These are phyloP conservation scores for Delphinella strobiligena DNA, from an alignment of 2,329 filamentous ascomycete genomes.

Conservation along the genomic window DNA sequence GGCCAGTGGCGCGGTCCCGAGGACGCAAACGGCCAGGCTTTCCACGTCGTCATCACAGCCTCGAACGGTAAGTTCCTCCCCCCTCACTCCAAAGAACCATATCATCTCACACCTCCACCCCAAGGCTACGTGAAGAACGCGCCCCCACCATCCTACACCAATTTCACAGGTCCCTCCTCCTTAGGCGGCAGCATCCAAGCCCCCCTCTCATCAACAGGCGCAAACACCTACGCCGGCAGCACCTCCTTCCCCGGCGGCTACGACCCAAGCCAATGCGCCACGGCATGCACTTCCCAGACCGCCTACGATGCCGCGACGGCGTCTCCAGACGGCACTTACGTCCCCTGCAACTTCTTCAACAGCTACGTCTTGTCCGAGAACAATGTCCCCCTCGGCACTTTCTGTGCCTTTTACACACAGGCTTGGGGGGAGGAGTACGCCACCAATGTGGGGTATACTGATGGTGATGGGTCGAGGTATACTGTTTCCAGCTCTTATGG, in stretches of 20 bases:
- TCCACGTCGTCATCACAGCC: constrained; percentile 19
- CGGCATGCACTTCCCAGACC: constrained; percentile 14
- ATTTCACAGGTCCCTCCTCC: constrained; percentile 10
- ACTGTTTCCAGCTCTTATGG: constrained; percentile 7
- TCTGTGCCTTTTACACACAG: constrained; percentile 26
- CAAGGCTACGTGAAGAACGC: constrained; percentile 14
- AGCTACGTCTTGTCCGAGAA: constrained; percentile 28
- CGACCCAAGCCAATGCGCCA: constrained; percentile 11
- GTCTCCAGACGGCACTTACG: constrained; percentile 10
- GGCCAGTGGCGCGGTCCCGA: constrained; percentile 12
- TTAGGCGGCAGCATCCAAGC: constrained; percentile 16
- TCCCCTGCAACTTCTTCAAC: constrained; percentile 21
- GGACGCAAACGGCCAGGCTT: too few relatives aligned
- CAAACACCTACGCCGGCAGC: constrained; percentile 17
- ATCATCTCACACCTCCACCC: constrained; percentile 15
- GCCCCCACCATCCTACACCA: constrained; percentile 7
- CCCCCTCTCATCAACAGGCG: constrained; percentile 14
- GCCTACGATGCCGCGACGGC: constrained; percentile 16
- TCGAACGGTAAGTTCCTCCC: constrained; percentile 21
- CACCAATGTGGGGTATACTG: constrained; percentile 11
- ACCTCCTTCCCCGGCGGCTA: constrained; percentile 14
- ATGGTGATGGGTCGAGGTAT: constrained; percentile 8
- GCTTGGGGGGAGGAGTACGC: constrained; percentile 12
- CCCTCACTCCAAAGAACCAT: constrained; percentile 18
- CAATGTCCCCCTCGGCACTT: constrained; percentile 23